Percentiles rank a stretch among this genome's conserved stretches.
These are phyloP conservation scores for Scolecobasidium constrictum DNA, from an alignment of 2,329 filamentous ascomycete genomes.

Conservation along the genomic window DNA sequence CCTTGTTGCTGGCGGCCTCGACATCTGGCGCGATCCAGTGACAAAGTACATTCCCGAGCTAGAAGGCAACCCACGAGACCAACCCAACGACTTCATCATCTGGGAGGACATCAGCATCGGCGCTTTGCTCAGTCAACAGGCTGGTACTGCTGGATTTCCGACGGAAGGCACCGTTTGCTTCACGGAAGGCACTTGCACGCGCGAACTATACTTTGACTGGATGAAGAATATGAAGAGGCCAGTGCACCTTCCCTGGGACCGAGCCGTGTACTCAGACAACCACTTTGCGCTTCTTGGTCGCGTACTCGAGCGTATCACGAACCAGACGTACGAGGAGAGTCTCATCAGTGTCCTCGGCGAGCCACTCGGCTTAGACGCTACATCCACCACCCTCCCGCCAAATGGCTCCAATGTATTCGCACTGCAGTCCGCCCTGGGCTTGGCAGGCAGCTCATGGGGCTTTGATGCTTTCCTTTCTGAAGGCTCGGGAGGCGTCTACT, in stretches of 20 bases:
- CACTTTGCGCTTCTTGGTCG: neutral
- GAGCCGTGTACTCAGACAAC: neutral
- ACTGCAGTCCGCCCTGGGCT: neutral
- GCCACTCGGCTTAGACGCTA: neutral
- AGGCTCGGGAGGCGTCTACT: neutral
- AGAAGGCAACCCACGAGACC: no score
- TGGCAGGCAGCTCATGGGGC: neutral
- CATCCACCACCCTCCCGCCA: neutral
- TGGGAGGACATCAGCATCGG: no score
- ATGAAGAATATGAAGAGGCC: no score
- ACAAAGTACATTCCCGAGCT: neutral
- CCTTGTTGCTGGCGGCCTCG: neutral
- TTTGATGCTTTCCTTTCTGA: neutral
- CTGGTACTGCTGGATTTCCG: no score
- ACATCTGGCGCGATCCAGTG: neutral
- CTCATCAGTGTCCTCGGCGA: neutral
- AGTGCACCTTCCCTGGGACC: neutral
- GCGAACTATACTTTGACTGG: no score
- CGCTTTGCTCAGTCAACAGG: no score
- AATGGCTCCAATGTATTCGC: neutral
- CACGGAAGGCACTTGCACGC: no score
- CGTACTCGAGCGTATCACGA: neutral
- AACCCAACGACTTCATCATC: no score
- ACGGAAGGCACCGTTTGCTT: no score
- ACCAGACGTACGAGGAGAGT: neutral